Conservation (phyloP, 228 moss, liverwort and hornwort genomes). For the Sphagnum fallax region DNA sequence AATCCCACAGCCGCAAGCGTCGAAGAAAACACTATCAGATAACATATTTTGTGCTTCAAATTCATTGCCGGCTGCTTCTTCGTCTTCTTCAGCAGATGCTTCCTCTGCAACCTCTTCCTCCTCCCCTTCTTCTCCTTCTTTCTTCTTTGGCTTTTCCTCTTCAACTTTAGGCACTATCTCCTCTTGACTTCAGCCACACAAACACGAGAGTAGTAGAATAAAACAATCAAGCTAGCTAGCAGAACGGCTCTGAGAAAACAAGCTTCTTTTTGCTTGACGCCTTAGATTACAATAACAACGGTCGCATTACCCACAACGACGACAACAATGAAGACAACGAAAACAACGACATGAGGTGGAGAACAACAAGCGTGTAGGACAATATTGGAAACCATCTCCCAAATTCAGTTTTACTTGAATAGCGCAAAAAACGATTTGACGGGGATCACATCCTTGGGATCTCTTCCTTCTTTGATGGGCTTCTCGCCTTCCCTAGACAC, state of each 20-base stretch:
- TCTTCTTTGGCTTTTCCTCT: constrained; percentile 30
- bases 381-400: no score
- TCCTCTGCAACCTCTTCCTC: constrained; percentile 47
- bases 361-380: no score
- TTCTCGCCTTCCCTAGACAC: constrained; percentile 70
- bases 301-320: no score
- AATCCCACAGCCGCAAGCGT: constrained; percentile 75
- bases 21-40: constrained; percentile 71
- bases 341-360: no score
- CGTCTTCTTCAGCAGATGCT: constrained; percentile 27
- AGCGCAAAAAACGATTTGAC: constrained; percentile 64
- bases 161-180: constrained; percentile 29
- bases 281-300: no score
- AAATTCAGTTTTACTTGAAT: constrained; percentile 39
- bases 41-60: constrained; percentile 81
- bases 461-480: constrained; percentile 49
- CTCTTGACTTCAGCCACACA: constrained; percentile 25
- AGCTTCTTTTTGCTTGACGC: neutral
- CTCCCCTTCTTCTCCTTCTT: constrained; percentile 41
- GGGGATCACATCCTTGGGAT: constrained; percentile 63
- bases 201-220: neutral
- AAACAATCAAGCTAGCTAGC: neutral
- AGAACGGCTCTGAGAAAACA: neutral
- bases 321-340: no score
- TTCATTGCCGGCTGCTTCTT: constrained; percentile 55